Conservation (phyloP, 2,329 filamentous ascomycete genomes). For the Exophiala mesophila region DNA sequence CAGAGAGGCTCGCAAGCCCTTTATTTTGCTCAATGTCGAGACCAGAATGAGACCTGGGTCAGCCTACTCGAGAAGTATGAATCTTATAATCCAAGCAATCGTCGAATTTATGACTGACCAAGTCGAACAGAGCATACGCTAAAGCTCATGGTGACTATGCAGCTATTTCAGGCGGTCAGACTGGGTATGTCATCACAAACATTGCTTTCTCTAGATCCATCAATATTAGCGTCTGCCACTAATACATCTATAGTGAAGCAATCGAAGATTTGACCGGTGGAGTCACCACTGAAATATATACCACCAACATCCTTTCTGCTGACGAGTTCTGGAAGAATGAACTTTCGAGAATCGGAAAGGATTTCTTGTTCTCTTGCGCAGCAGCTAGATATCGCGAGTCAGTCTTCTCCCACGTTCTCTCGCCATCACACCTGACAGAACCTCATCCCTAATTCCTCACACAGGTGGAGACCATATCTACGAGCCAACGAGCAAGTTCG, state of each 20-base stretch:
- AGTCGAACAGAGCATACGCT: slow-evolving; percentile 63
- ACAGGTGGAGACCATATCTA: slow-evolving; percentile 21
- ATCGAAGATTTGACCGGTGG: slow-evolving; percentile 56
- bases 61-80: slow-evolving; percentile 59
- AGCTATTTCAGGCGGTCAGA: slow-evolving; percentile 69
- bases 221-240: not conserved
- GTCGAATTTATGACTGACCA: not conserved
- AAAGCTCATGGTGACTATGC: slow-evolving; percentile 78
- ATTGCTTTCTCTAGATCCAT: not conserved
- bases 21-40: slow-evolving; percentile 71
- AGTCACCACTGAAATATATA: slow-evolving; percentile 44
- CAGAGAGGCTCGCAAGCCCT: slow-evolving; percentile 72
- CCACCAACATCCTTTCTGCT: slow-evolving; percentile 53
- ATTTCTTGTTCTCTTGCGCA: slow-evolving; percentile 55
- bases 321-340: slow-evolving; percentile 81
- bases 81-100: not conserved
- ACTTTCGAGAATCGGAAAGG: slow-evolving; percentile 71
- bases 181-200: slow-evolving; percentile 43
- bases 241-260: slow-evolving; percentile 40
- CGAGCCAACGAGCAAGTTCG: slow-evolving; percentile 26
- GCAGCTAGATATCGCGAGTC: slow-evolving; percentile 36
- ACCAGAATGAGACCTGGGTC: slow-evolving; percentile 78
- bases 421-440: no score
- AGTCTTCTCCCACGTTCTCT: not conserved
- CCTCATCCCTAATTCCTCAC: no score